Evolutionary conservation across 2,329 filamentous ascomycete genomes (phyloP).

Genomic region (Blastomyces gilchristii): DNA sequence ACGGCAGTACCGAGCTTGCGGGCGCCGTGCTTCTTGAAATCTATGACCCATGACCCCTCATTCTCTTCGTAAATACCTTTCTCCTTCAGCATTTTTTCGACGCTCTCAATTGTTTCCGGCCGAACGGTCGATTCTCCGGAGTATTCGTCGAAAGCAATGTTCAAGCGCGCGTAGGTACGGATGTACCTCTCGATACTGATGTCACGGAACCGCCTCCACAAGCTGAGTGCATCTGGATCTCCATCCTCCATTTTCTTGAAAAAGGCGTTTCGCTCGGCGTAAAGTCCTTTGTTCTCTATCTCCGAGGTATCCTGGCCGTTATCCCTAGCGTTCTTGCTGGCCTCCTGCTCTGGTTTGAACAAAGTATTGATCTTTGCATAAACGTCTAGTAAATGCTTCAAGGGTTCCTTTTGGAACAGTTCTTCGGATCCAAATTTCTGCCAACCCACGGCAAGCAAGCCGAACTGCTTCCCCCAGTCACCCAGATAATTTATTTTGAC

Average conservation of each 20-base stretch:
- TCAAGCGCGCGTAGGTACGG: constrained; percentile 58
- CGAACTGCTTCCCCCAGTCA: constrained; percentile 55
- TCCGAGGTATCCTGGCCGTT: constrained; percentile 25
- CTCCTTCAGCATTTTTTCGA: constrained; percentile 52
- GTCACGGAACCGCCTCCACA: constrained; percentile 58
- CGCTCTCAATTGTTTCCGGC: constrained; percentile 54
- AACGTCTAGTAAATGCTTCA: constrained; percentile 72
- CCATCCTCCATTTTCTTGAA: constrained; percentile 64
- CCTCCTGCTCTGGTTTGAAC: constrained; percentile 54
- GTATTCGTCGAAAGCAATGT: constrained; percentile 61
- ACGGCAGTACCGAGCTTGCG: constrained; percentile 62
- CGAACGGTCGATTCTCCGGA: constrained; percentile 65
- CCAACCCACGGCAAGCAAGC: constrained; percentile 61
- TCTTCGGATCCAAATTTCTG: constrained; percentile 65
- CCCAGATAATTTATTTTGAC: constrained; percentile 64
- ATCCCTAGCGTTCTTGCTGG: constrained; percentile 48
- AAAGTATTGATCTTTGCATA: constrained; percentile 65
- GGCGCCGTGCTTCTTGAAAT: constrained; percentile 58
- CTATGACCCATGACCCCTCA: constrained; percentile 61
- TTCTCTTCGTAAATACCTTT: constrained; percentile 58
- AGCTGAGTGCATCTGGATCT: constrained; percentile 48
- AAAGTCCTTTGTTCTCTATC: constrained; percentile 37
- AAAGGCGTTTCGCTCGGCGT: constrained; percentile 41
- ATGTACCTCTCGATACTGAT: constrained; percentile 58
- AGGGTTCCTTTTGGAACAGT: constrained; percentile 59